A percentile compares a stretch with the other conserved stretches of the same genome.
These are phyloP conservation scores for Linum tenue DNA, from an alignment of 345 rosid genomes.

Conservation along the genomic window DNA sequence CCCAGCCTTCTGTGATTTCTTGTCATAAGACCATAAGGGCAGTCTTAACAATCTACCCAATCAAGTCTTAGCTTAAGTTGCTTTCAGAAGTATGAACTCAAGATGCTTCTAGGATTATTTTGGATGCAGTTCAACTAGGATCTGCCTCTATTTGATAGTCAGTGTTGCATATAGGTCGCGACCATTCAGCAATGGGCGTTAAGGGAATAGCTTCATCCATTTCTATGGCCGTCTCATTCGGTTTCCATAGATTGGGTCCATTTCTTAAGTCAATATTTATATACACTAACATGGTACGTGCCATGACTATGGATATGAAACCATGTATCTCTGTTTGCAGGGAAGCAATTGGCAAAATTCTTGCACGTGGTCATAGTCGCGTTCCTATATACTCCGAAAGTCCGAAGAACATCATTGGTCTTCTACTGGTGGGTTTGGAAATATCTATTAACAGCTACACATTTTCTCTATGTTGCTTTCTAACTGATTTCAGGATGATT, in stretches of 20 bases:
- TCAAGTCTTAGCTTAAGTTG: too few relatives aligned
- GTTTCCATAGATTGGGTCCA: background rate
- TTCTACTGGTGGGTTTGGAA: constrained; percentile 19
- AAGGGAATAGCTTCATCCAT: background rate
- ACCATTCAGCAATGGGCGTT: constrained; percentile 1
- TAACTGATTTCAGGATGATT: constrained; percentile 11
- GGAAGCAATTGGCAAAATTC: constrained; percentile 28
- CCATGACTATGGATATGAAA: background rate
- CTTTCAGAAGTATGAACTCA: too few relatives aligned
- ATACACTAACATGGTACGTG: background rate
- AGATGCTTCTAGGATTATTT: too few relatives aligned
- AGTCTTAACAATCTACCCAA: too few relatives aligned
- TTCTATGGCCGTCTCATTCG: background rate
- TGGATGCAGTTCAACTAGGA: too few relatives aligned
- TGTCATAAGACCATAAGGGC: too few relatives aligned
- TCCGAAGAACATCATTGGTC: constrained; percentile 24
- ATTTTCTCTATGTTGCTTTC: background rate
- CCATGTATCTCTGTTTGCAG: constrained; percentile 17
- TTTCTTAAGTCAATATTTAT: background rate
- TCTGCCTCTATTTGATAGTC: background rate
- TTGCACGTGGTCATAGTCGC: constrained; percentile 28
- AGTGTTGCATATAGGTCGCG: background rate
- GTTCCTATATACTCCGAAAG: constrained; percentile 22
- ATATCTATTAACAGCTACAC: background rate
- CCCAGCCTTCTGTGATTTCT: background rate